These are phyloP conservation scores for Parastagonospora nodorum DNA, from an alignment of 2,329 filamentous ascomycete genomes.

Conservation along the genomic window DNA sequence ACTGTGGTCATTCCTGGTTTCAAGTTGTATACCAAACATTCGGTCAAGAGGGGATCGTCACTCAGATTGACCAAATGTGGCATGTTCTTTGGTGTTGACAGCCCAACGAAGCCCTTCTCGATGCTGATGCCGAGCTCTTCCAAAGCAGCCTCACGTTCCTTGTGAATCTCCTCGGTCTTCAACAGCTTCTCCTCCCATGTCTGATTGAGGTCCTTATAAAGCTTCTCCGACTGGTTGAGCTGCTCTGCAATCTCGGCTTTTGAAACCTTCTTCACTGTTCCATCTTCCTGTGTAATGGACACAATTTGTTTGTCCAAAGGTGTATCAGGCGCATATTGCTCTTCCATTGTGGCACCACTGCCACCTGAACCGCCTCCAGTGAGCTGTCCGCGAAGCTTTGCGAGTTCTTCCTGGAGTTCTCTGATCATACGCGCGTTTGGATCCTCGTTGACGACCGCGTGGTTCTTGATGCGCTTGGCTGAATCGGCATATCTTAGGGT, in stretches of 20 bases:
- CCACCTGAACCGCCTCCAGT: constrained; percentile 50
- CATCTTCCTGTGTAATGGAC: constrained; percentile 85
- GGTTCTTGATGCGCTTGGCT: constrained; percentile 99
- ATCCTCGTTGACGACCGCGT: constrained; percentile 98
- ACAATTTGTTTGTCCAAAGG: constrained; percentile 96
- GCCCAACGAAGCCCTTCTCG: constrained; percentile 94
- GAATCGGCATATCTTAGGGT: constrained; percentile 96
- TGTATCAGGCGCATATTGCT: constrained; percentile 89
- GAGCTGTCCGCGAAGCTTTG: constrained; percentile 84
- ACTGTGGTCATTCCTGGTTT: constrained; percentile 95
- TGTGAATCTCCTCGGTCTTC: constrained; percentile 97
- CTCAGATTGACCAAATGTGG: constrained; percentile 97
- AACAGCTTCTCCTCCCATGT: constrained; percentile 97
- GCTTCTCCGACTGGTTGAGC: constrained; percentile 92
- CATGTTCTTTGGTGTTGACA: constrained; percentile 98
- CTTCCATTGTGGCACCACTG: constrained; percentile 59
- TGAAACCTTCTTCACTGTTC: constrained; percentile 89
- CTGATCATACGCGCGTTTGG: constrained; percentile 98
- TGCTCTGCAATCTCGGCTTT: constrained; percentile 99
- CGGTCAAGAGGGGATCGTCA: constrained; percentile 78
- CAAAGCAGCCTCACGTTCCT: constrained; percentile 90
- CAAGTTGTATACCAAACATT: constrained; percentile 96
- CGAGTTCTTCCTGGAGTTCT: constrained; percentile 93
- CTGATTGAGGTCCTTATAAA: constrained; percentile 94
- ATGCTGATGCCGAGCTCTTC: constrained; percentile 99